Evolutionary conservation across 495 filamentous ascomycete genomes (phyloP), one percentile per base, ranked within the genome.

Genomic region (Trichoderma erinaceum): DNA sequence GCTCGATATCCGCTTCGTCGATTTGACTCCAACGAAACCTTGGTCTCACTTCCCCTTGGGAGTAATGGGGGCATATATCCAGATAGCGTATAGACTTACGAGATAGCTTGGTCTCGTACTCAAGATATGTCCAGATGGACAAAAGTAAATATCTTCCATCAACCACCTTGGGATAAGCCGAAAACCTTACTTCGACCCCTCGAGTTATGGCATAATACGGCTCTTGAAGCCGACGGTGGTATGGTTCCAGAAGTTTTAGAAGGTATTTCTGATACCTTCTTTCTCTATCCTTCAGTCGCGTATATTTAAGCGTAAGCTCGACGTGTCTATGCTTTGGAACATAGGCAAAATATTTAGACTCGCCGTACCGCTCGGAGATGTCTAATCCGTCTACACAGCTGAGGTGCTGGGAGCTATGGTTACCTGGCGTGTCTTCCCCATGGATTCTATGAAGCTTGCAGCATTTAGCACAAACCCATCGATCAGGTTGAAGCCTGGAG

Each of bases 391-490:
- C 41, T 44, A 11, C 6, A 44, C 41, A 44, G 11, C 15, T 44
- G 10, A 16, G 41, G 15, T 44, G 15, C 2, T 7, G 15, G 15
- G 12, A 7, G 15, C 6, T 7, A 15, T 6, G 48, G 18, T 0
- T 18, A 2, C 2, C 12, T n/a, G 48, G 48, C 18, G 48, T 52
- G 15, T 52, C 48, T 18, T 18, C 15, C 1, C 16, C n/a, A 7
- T 7, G n/a, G 18, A n/a, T 52, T 2, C 7, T 13, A 52, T 52
- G 48, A 52, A 52, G 48, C n/a, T 52, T 52, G 48, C 15, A 52
- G 48, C 48, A 52, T 52, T 52, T 52, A 18, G 48, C 48, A n/a
- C 48, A 52, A 21, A 52, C 48, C 48, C 48, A 52, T n/a, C 48
- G 48, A 52, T 52, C 48, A n/a, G 48, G 48, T 18, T 18, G 6